Conservation (phyloP, 1,139 yeast species). For the Yamadazyma mexicana region DNA sequence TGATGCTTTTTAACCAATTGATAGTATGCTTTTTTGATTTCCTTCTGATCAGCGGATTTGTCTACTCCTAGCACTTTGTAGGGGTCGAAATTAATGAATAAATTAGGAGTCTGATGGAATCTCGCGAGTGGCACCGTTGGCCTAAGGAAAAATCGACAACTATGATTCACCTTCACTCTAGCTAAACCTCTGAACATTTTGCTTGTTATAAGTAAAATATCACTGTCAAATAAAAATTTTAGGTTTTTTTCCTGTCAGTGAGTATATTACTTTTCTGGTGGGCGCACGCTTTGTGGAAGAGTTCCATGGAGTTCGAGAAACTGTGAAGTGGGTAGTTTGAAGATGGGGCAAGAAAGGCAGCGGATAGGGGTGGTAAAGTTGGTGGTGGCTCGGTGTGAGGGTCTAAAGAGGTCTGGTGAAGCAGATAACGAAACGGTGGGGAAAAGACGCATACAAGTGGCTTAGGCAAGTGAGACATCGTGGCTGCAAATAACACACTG, state of each 20-base stretch:
- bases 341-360: neutral
- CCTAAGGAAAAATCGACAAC: neutral
- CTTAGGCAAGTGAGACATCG: no score
- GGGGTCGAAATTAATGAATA: constrained; percentile 61
- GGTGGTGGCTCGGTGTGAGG: no score
- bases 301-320: neutral
- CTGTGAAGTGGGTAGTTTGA: neutral
- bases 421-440: no score
- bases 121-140: neutral
- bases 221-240: constrained; percentile 9
- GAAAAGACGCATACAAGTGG: no score
- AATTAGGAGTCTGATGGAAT: constrained; percentile 27
- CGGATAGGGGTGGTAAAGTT: no score
- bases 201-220: neutral
- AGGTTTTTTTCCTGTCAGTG: neutral
- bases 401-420: no score
- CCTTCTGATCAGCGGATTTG: constrained; percentile 68
- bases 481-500: no score
- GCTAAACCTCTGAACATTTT: constrained; percentile 8
- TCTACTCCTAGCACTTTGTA: constrained; percentile 80
- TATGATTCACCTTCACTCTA: constrained; percentile 4
- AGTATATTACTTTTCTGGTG: neutral
- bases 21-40: constrained; percentile 91
- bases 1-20: constrained; percentile 91
- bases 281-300: neutral